A percentile compares a stretch with the other conserved stretches of the same genome.
Conservation (phyloP, 331 rosid genomes). For the Cydonia oblonga region DNA sequence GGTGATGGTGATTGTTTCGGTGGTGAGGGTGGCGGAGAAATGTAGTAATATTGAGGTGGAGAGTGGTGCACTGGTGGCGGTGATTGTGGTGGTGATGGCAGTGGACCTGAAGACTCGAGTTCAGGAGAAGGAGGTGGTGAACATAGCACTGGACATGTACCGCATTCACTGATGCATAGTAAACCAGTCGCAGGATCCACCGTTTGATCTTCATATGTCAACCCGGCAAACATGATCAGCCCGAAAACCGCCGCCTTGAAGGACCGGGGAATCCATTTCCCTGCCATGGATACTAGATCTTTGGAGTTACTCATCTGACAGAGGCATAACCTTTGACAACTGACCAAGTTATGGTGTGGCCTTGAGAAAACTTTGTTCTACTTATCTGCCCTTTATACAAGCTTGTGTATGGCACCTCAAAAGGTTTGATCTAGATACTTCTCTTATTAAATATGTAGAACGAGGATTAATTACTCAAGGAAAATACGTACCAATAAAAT, state of each 20-base stretch:
- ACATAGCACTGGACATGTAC: constrained; percentile 67
- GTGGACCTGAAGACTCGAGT: constrained; percentile 15
- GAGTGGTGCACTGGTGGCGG: constrained; percentile 15
- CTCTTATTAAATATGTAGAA: constrained; percentile 17
- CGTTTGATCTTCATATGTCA: constrained; percentile 22
- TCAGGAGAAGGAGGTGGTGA: constrained; percentile 50
- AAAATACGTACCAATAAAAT: background rate
- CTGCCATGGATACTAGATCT: constrained; percentile 4
- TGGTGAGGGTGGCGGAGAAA: constrained; percentile 16
- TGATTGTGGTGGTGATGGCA: constrained; percentile 35
- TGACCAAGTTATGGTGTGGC: background rate
- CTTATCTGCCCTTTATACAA: background rate
- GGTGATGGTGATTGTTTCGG: background rate
- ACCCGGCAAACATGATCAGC: constrained; percentile 15
- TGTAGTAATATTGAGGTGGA: constrained; percentile 6
- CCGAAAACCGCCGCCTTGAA: constrained; percentile 20
- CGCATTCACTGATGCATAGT: constrained; percentile 65
- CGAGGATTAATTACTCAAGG: background rate
- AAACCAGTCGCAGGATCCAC: constrained; percentile 26
- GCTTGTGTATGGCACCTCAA: constrained; percentile 16
- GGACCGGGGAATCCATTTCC: constrained; percentile 17
- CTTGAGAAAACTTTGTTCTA: constrained; percentile 1
- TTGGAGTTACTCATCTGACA: constrained; percentile 21
- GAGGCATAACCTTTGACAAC: constrained; percentile 11
- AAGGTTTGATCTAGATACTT: constrained; percentile 35